Percentiles rank a stretch among this genome's conserved stretches.
phyloP scores from a whole-genome alignment of 352 stramenopile genomes.

The Phytophthora hibernalis region DNA sequence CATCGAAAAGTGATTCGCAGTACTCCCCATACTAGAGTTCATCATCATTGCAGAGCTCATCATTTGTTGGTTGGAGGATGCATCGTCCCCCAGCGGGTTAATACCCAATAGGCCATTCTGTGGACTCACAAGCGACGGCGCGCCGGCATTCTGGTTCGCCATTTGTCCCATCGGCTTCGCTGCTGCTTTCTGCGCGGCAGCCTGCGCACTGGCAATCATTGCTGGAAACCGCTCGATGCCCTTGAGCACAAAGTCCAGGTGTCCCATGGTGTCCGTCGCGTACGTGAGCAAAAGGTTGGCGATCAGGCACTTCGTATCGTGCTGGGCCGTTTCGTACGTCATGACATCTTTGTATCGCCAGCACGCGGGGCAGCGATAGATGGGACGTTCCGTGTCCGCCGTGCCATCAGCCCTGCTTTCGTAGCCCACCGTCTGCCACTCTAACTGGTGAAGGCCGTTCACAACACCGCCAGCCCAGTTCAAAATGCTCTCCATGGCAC shows the following conservation, averaged over 20 bases:
- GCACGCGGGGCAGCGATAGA: conserved; percentile 85
- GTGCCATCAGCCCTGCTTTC: conserved; percentile 78
- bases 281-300: conserved; percentile 85
- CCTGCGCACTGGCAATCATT: conserved; percentile 62
- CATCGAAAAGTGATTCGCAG: conserved; percentile 68
- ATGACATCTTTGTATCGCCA: conserved; percentile 89
- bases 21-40: conserved; percentile 58
- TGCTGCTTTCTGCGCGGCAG: conserved; percentile 49
- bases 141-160: conserved; percentile 27
- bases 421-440: conserved; percentile 85
- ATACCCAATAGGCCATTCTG: conserved; percentile 47
- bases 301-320: conserved; percentile 87
- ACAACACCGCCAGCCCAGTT: conserved; percentile 79
- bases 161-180: conserved; percentile 53
- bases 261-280: conserved; percentile 78
- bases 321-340: conserved; percentile 83
- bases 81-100: conserved; percentile 42
- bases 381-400: conserved; percentile 73
- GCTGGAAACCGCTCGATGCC: conserved; percentile 74
- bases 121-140: conserved; percentile 52
- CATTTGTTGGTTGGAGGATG: conserved; percentile 52
- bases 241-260: conserved; percentile 83
- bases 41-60: conserved; percentile 76
- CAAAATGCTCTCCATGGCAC: conserved; percentile 79
- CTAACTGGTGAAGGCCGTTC: conserved; percentile 76